These are phyloP conservation scores for Iris macrosiphon DNA, from an alignment of 106 monocot genomes.

Conservation along the genomic window DNA sequence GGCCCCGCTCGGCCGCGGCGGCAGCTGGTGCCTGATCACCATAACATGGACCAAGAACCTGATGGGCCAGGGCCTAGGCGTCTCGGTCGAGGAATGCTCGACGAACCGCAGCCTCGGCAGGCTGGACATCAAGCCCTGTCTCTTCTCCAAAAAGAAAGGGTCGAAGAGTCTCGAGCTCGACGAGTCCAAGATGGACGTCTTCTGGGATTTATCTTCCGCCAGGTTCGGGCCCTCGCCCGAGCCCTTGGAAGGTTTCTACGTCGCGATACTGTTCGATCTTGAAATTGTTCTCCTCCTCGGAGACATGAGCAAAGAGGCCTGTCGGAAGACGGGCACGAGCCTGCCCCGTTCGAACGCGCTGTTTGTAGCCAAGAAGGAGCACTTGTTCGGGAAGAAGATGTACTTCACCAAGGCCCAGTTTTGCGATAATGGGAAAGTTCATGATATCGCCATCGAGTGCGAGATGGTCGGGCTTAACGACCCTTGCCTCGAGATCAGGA, in stretches of 20 bases:
- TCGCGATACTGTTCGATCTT: slow-evolving; percentile 43
- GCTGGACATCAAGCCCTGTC: slow-evolving; percentile 58
- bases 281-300: slow-evolving; percentile 70
- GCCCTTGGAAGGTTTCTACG: slow-evolving; percentile 57
- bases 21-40: slow-evolving; percentile 28
- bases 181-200: slow-evolving; percentile 37
- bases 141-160: slow-evolving; percentile 81
- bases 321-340: slow-evolving; percentile 25
- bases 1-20: slow-evolving; percentile 20
- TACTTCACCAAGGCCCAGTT: slow-evolving; percentile 64
- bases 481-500: slow-evolving; percentile 58
- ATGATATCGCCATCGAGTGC: slow-evolving; percentile 68
- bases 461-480: slow-evolving; percentile 46
- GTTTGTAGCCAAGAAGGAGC: slow-evolving; percentile 58
- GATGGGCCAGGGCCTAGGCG: slow-evolving; percentile 61
- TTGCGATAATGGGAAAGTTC: slow-evolving; percentile 46
- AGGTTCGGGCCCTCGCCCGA: slow-evolving; percentile 62
- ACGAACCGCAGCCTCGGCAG: slow-evolving; percentile 31
- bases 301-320: slow-evolving; percentile 56
- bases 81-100: slow-evolving; percentile 49
- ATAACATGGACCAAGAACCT: slow-evolving; percentile 68
- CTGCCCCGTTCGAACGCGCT: slow-evolving; percentile 27
- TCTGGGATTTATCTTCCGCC: slow-evolving; percentile 75
- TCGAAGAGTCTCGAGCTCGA: slow-evolving; percentile 41
- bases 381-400: slow-evolving; percentile 66